Conservation (phyloP, 768 basidiomycete genomes). For the Pleurotus citrinopileatus region DNA sequence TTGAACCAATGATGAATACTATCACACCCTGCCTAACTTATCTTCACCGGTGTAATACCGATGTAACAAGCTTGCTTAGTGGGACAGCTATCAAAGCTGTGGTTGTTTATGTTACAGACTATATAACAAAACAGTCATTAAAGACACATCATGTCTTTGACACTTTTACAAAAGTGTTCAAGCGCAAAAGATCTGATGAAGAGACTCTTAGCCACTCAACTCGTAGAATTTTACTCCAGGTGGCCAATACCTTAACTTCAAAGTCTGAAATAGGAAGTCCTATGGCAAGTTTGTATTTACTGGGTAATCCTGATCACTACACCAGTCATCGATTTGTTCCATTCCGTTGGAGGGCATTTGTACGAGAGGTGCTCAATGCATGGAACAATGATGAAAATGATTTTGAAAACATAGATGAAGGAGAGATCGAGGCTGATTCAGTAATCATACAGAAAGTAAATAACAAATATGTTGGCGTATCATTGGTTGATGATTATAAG, state of each 20-base stretch:
- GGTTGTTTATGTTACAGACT: slow-evolving; percentile 1
- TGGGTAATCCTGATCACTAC: slow-evolving; percentile 32
- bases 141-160: slow-evolving; percentile 6
- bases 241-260: slow-evolving; percentile 24
- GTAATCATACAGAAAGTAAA: slow-evolving; percentile 13
- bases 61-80: slow-evolving; percentile 1
- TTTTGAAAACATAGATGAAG: slow-evolving; percentile 19
- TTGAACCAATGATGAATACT: slow-evolving; percentile 24
- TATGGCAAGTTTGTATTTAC: slow-evolving; percentile 27
- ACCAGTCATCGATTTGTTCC: slow-evolving; percentile 23
- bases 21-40: slow-evolving; percentile 17
- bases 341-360: slow-evolving; percentile 26
- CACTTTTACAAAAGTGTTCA: background rate
- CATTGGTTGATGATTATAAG: slow-evolving; percentile 23
- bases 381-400: background rate
- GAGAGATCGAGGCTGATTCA: too few relatives aligned
- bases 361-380: background rate
- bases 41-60: background rate
- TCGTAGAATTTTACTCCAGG: slow-evolving; percentile 12
- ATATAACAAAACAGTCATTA: background rate
- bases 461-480: slow-evolving; percentile 16
- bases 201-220: background rate
- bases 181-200: background rate
- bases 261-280: slow-evolving; percentile 31
- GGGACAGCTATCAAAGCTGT: slow-evolving; percentile 7